A percentile compares a stretch with the other conserved stretches of the same genome.
phyloP scores from a whole-genome alignment of 371 early-diverging fungal genomes.

The Rhizopus sp. region DNA sequence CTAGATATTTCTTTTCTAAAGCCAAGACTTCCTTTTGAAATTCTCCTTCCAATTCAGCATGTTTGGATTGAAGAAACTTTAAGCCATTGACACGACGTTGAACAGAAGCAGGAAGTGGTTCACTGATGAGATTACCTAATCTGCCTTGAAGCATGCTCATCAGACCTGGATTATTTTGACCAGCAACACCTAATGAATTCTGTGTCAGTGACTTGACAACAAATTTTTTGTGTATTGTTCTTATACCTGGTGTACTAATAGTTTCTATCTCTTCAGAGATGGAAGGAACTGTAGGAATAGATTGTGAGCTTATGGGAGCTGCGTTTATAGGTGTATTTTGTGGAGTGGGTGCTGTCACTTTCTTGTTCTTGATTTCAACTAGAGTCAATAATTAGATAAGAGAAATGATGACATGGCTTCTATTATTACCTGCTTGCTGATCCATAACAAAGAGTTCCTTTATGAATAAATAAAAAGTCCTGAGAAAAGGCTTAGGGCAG shows the following conservation, averaged over 20 bases:
- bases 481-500: conserved; percentile 8
- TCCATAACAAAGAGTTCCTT: conserved; percentile 24
- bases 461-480: conserved; percentile 13
- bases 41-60: conserved; percentile 76
- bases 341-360: conserved; percentile 49
- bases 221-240: conserved; percentile 3
- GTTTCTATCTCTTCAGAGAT: conserved; percentile 54
- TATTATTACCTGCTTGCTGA: conserved; percentile 34
- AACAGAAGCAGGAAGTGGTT: conserved; percentile 68
- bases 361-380: conserved; percentile 47
- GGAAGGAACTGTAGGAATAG: conserved; percentile 39
- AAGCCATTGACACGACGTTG: conserved; percentile 84
- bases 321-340: conserved; percentile 52
- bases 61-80: conserved; percentile 82
- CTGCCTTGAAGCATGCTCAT: conserved; percentile 59
- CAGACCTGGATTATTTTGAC: conserved; percentile 36
- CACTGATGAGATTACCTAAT: conserved; percentile 71
- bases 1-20: conserved; percentile 94
- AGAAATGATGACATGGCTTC: background rate
- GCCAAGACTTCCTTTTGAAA: conserved; percentile 90
- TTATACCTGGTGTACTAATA: conserved; percentile 41
- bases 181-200: conserved; percentile 17
- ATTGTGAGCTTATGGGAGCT: conserved; percentile 48
- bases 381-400: background rate
- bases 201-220: too few species aligned